These are phyloP conservation scores for Coemansia nantahalensis DNA, from an alignment of 192 early-diverging fungal species.

Conservation along the genomic window DNA sequence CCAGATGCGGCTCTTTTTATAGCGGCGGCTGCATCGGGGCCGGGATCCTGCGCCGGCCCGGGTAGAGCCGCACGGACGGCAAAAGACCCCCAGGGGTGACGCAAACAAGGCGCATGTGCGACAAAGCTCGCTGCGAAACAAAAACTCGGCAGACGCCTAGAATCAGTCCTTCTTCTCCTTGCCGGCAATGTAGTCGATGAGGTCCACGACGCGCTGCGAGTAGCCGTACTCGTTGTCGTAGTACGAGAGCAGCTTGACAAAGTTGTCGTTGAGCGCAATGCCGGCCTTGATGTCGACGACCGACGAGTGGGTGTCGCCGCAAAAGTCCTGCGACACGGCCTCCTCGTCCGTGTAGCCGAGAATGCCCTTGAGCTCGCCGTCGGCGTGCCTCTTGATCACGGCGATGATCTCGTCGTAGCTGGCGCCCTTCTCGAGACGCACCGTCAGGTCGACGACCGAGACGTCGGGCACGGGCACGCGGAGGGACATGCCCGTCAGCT, in stretches of 20 bases:
- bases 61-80: no score
- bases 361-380: conserved; percentile 82
- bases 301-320: conserved; percentile 86
- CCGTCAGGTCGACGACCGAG: conserved; percentile 96
- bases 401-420: conserved; percentile 88
- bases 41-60: no score
- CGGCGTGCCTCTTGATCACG: conserved; percentile 81
- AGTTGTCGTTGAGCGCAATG: conserved; percentile 89
- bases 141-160: not conserved
- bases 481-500: conserved; percentile 99
- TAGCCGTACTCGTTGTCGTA: conserved; percentile 94
- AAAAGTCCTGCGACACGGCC: conserved; percentile 94
- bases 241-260: conserved; percentile 96
- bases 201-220: conserved; percentile 86
- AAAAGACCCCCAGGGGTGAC: no score
- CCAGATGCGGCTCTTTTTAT: no score
- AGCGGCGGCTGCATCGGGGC: no score
- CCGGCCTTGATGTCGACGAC: conserved; percentile 97
- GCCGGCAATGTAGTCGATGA: conserved; percentile 72
- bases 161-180: conserved; percentile 23
- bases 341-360: conserved; percentile 92
- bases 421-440: conserved; percentile 85
- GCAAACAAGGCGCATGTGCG: not conserved
- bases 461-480: conserved; percentile 94
- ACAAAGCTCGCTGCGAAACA: not conserved